Base-by-base conservation (phyloP, 345 rosid species). In the Camelina hispida region DNA sequence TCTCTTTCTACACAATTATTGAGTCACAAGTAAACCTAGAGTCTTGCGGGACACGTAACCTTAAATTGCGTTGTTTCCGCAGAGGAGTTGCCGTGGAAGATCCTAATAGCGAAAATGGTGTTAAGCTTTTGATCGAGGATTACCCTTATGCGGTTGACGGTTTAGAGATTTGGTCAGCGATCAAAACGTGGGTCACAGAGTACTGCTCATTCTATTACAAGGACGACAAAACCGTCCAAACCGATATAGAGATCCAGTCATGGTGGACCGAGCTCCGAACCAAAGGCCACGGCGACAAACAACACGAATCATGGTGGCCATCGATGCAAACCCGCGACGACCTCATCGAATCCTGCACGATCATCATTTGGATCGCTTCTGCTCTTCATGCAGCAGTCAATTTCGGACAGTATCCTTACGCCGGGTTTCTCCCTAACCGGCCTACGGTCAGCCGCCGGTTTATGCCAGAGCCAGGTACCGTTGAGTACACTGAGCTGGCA, bases 81-180 rank as follows among this genome's bases (percentile, higher is more conserved):
- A 94, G 99, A 82, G 97, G 97, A 72, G 81, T 95, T 60, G 97
- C 91, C 2, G 79, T 88, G 59, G 78, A 66, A 18, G 93, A 91
- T 80, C 18, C 79, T 9, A 83, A 79, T n/a, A 63, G 50, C 47
- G 85, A 78, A 9, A 79, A 71, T 20, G 22, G 22, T 20, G 22
- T 20, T 1, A 20, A 20, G 70, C 97, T 94, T 69, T 66, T 91
- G 34, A 94, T 91, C 13, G 84, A 85, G 72, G 98, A 94, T 71
- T 94, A 91, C 66, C 98, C 98, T 0, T 91, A 80, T 35, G 98
- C 96, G 1, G 96, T 91, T 0, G 98, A 94, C 52, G 98, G 98
- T 62, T 80, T 94, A 94, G 28, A 25, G 28, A 25, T 25, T 25
- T 25, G 28, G 28, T 3, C 28, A 25, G 28, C 28, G 28, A 25